Evolutionary conservation across 148 eudicot genomes (phyloP), one percentile per base, ranked within the genome.

Genomic region (Nepenthes mirabilis): DNA sequence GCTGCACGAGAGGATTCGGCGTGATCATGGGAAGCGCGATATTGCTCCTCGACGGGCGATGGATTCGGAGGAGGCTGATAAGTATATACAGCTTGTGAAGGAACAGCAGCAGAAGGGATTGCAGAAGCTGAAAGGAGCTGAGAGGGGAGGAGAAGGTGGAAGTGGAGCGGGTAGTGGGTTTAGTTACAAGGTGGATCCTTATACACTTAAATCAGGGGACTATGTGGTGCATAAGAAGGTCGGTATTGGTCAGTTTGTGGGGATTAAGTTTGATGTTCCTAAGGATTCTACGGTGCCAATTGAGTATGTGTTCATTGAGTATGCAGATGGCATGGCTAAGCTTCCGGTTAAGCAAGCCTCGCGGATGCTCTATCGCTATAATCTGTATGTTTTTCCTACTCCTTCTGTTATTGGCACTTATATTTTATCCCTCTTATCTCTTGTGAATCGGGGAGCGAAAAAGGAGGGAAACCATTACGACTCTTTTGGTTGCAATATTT

Each of bases 221-320:
- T 91, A 91, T 63, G 96, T 91, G 36, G 97, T 91, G 43, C 97
- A 91, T 75, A 91, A 83, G 88, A 88, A 85, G 79, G 97, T 91
- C 33, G 97, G 97, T 12, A 66, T 91, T 58, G 97, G 97, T 36
- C 71, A 90, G 56, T 91, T 91, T 77, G 86, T 83, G 11, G 86
- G 90, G 53, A 85, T 91, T 65, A 88, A 86, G 58, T 82, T 66
- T 61, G 94, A 88, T 65, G 72, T 74, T 9, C 69, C 79, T 14
- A 83, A 79, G 61, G 78, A 64, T 43, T 70, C 74, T 6, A 37
- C 70, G 0, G 67, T 64, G 49, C 82, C 88, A 0, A 75, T 78
- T 80, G 97, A 91, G 79, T 88, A 80, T 71, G 94, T 88, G 14
- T 91, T 88, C 45, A 91, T 91, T 59, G 96, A 91, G 90, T 91